These are phyloP conservation scores for Sanghuangporus baumii DNA, from an alignment of 1,284 basidiomycete species.

Conservation along the genomic window DNA sequence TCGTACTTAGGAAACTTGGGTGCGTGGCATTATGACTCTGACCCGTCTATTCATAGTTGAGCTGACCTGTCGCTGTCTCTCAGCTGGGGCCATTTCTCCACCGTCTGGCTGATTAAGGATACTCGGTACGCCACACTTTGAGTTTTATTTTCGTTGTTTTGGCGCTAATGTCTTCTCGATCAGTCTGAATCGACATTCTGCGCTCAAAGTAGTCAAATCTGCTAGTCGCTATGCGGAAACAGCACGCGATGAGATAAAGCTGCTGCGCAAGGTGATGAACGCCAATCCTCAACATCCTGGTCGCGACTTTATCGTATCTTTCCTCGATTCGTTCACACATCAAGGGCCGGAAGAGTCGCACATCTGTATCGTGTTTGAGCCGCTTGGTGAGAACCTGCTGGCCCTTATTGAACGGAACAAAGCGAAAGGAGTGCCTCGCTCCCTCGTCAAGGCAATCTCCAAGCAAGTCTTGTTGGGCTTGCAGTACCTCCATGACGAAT, in stretches of 20 bases:
- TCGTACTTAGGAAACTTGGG: constrained; percentile 81
- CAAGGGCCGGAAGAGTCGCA: constrained; percentile 62
- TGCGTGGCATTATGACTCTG: constrained; percentile 31
- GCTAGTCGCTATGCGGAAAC: constrained; percentile 82
- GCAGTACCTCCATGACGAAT: constrained; percentile 87
- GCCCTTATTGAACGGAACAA: constrained; percentile 83
- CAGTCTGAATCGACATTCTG: constrained; percentile 70
- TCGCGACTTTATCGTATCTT: constrained; percentile 70
- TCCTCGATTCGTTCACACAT: constrained; percentile 83
- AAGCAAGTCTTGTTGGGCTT: constrained; percentile 85
- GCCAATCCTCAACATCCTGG: constrained; percentile 69
- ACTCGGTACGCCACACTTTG: constrained; percentile 36
- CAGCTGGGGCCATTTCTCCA: constrained; percentile 90
- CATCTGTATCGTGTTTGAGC: constrained; percentile 90
- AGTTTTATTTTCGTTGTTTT: constrained; percentile 12
- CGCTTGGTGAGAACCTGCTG: constrained; percentile 83
- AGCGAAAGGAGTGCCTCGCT: constrained; percentile 76
- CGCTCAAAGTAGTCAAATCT: constrained; percentile 91
- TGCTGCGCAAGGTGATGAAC: constrained; percentile 71
- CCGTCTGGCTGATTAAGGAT: constrained; percentile 80
- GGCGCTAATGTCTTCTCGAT: constrained; percentile 21
- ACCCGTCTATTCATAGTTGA: constrained; percentile 17
- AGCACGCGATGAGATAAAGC: constrained; percentile 86
- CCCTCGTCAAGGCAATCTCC: constrained; percentile 78
- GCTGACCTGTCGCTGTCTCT: constrained; percentile 8